Evolutionary conservation across 2,329 filamentous ascomycete species (phyloP).

Genomic region (Colletotrichum sp.): DNA sequence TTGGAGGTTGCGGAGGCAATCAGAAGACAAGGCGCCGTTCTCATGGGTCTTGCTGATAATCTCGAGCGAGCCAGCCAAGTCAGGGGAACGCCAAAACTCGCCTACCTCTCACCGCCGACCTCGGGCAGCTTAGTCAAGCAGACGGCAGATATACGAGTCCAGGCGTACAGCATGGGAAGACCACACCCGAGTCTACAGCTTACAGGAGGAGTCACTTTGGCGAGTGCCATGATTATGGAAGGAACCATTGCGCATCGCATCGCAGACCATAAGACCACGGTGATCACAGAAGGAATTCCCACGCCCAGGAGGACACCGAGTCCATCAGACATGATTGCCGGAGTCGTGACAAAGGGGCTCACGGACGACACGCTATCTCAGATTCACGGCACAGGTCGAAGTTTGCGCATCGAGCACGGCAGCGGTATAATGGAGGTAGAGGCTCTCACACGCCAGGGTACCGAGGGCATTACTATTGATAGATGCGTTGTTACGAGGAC

Average conservation of each 20-base stretch:
- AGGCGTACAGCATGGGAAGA: conserved; percentile 54
- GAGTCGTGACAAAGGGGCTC: neutral
- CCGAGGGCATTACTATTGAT: conserved; percentile 23
- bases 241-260: conserved; percentile 42
- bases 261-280: neutral
- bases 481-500: conserved; percentile 34
- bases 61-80: conserved; percentile 35
- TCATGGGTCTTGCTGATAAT: conserved; percentile 58
- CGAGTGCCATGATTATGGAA: conserved; percentile 44
- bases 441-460: conserved; percentile 22
- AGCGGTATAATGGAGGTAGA: conserved; percentile 32
- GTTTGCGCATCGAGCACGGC: conserved; percentile 28
- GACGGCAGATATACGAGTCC: conserved; percentile 44
- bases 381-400: neutral
- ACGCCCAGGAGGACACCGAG: conserved; percentile 27
- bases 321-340: conserved; percentile 1
- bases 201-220: conserved; percentile 54
- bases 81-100: conserved; percentile 58
- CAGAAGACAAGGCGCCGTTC: conserved; percentile 55
- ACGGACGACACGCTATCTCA: neutral
- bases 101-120: conserved; percentile 47
- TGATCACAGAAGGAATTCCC: neutral
- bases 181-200: conserved; percentile 58
- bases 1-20: conserved; percentile 51
- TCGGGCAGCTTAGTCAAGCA: neutral